Base-by-base conservation (phyloP, 2,329 filamentous ascomycete genomes). In the Periconia sp. region DNA sequence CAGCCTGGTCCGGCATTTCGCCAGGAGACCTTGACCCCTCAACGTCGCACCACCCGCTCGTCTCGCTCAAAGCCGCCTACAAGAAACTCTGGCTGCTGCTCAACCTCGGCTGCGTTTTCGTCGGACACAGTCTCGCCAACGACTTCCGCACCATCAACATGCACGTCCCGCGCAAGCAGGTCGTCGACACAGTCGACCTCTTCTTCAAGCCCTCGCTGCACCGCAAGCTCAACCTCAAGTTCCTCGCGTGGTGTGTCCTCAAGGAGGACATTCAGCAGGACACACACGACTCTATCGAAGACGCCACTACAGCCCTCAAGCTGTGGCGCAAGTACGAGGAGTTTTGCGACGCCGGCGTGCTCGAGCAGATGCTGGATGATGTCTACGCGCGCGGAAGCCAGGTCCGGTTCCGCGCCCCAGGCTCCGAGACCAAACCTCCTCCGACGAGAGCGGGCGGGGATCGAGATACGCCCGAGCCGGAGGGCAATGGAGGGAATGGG, bases 131-230 rank as follows among this genome's bases (percentile, higher is more conserved):
- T 3, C 81, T 99, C 41, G 91, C 91, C 61, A 93, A 94, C 63
- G 94, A 99, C 74, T 97, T 99, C 77, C 91, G 94, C 49, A 96
- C 96, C 52, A 96, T 96, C 76, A 99, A 99, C 73, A 97, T 99
- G 52, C 91, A 97, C 71, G 89, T 99, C 0, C 94, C 95, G 1
- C 90, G 88, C 69, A 76, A 84, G 3, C 94, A 99, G 72, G 89
- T 96, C 35, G 91, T 99, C 51, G 94, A 99, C 74, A 99, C 95
- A 0, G 92, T 92, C 61, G 89, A 95, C 59, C 81, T 96, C 1
- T 97, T 96, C 78, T 95, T 90, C 74, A 86, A 96, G 54, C 86
- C 88, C 52, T 82, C 85, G 15, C 88, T 91, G 31, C 83, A 91
- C 49, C 86, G 95, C n/a, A 94, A 92, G 69, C 83, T 99, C 2